Base-by-base conservation (phyloP, 768 basidiomycete species). In the Pisolithus marmoratus region DNA sequence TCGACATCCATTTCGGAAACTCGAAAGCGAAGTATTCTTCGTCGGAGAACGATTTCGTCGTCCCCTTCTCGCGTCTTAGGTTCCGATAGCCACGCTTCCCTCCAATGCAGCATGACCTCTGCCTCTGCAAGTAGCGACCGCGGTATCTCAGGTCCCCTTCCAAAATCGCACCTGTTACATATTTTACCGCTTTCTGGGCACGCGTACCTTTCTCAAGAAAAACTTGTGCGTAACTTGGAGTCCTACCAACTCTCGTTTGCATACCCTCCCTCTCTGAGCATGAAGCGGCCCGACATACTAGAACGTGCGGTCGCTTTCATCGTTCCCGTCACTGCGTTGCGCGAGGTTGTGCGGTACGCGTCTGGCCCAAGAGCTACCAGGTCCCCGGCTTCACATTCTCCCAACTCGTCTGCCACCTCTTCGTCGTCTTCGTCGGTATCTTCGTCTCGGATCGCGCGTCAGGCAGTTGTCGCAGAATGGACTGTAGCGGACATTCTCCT, bases 201-300 rank as follows among this genome's bases (percentile, higher is more conserved):
- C 49, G 36, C 48, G 27, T 38, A 57, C 40, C 37, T 49, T 49
- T 49, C 60, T 17, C 62, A 63, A 17, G 53, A 62, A 7, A 68
- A 63, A 50, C 62, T 71, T 29, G 59, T 74, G n/a, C 60, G 65
- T 31, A 66, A 60, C 58, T 60, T 73, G 31, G 72, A 74, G 52
- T 51, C 69, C 7, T 73, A 72, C 58, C 64, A 72, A 27, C 56
- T 70, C 17, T 68, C 70, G 1, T 74, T 71, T 55, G 60, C 64
- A 9, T 58, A 54, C 19, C 49, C 43, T 1, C 54, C 63, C 64
- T 19, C 51, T 42, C 17, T 22, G 49, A 12, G 42, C 50, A 19
- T 52, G 55, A 38, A 41, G 20, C 34, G 44, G 11, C 56, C 50
- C 41, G 59, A 56, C 40, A 51, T 53, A 2, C 24, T 60, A 19